These are phyloP conservation scores for Bryopsis sp. DNA, from an alignment of 139 green algal species.

Conservation along the genomic window DNA sequence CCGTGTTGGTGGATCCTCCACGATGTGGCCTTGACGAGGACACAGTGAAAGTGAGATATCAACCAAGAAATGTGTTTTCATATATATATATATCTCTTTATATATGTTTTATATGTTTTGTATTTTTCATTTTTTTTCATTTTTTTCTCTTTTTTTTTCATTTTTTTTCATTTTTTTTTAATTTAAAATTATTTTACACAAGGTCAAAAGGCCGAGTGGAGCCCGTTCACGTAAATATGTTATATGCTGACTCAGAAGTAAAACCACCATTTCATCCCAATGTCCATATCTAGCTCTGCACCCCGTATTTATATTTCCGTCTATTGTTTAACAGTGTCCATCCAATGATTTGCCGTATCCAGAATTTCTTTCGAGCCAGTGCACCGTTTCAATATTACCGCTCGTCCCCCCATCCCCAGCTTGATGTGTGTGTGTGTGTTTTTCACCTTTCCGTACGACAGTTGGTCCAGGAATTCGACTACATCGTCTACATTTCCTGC, in stretches of 20 bases:
- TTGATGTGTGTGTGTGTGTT: too few species aligned
- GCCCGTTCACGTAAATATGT: neutral
- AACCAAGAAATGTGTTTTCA: neutral
- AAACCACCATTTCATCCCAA: too few species aligned
- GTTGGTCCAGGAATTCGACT: conserved; percentile 60
- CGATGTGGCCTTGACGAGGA: conserved; percentile 29
- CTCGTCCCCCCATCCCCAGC: too few species aligned
- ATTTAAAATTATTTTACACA: too few species aligned
- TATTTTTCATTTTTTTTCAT: neutral
- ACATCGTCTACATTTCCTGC: conserved; percentile 88
- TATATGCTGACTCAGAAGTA: too few species aligned
- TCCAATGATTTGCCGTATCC: neutral
- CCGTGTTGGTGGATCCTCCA: conserved; percentile 81
- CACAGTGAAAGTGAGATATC: neutral
- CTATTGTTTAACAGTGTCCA: neutral
- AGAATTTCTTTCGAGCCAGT: neutral
- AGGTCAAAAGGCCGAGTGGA: too few species aligned
- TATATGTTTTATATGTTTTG: neutral
- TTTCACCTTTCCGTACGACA: conserved; percentile 8
- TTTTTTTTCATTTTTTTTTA: neutral
- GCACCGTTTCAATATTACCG: neutral
- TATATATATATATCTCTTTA: neutral
- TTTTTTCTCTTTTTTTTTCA: neutral
- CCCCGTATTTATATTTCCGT: too few species aligned
- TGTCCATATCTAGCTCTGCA: too few species aligned